Evolutionary conservation across 2,329 filamentous ascomycete species (phyloP), one percentile per base, ranked within the genome.

Genomic region (Clonostachys solani): DNA sequence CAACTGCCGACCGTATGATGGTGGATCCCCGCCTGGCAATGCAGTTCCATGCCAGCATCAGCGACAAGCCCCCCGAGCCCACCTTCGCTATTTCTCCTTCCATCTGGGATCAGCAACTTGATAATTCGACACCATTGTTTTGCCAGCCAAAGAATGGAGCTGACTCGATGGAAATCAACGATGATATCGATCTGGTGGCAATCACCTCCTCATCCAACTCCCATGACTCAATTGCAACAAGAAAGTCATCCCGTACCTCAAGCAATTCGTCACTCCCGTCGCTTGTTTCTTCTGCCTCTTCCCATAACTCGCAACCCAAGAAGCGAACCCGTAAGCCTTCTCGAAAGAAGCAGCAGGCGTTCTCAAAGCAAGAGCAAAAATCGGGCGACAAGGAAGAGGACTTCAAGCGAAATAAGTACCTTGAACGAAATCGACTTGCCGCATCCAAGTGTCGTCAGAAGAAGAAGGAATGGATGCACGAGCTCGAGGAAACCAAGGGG

Each of bases 401-500:
- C 8, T 40, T 50, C 6, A 81, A 78, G 55, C 71, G 80, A 29
- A 73, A 70, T 50, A 76, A 75, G 51, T 84, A 83, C 54, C 72
- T 89, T 0, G 83, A 87, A 63, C 79, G 86, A 50, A 91, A 91
- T 61, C 76, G 86, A 10, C 68, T 86, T 3, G 86, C 87, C 0
- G 86, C 87, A 2, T 86, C 82, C 60, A 89, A 89, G 59, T 90
- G 86, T 58, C 79, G 86, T 5, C 78, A 85, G 57, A 88, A 87
- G 64, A 80, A 79, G 56, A 81, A 80, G 62, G 65, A 71, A 54
- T 78, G 73, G 69, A 70, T 76, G 18, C 63, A 63, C 12, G 68
- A 73, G n/a, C 57, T 80, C 18, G 74, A 80, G 49, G 68, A 73
- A 46, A 67, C 65, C 6, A 73, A 71, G 47, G 52, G 60, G 10